Conservation (phyloP, 768 basidiomycete species). For the Podaxis sp. region DNA sequence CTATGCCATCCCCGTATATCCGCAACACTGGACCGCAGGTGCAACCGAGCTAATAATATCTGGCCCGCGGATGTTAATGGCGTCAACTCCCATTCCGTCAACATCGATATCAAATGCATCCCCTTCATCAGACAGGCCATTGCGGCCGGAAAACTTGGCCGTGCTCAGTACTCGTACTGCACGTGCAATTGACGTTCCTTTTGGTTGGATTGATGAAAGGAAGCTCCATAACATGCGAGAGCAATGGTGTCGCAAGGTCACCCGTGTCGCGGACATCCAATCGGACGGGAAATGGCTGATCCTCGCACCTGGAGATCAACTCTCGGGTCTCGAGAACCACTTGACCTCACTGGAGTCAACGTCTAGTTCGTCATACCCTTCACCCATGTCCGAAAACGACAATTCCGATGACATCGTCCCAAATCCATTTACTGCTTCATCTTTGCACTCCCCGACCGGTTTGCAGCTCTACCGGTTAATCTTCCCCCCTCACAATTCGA, state of each 20-base stretch:
- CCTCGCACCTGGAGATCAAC: conserved; percentile 57
- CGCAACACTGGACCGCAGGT: conserved; percentile 76
- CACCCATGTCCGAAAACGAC: conserved; percentile 21
- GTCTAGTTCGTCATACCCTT: conserved; percentile 19
- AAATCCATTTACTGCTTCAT: conserved; percentile 19
- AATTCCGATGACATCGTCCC: not conserved
- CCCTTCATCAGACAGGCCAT: conserved; percentile 23
- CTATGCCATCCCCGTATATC: conserved; percentile 77
- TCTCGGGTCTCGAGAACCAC: conserved; percentile 16
- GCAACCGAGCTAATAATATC: conserved; percentile 75
- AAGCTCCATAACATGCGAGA: conserved; percentile 63
- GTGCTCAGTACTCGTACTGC: conserved; percentile 61
- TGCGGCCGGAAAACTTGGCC: conserved; percentile 28
- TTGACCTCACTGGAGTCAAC: conserved; percentile 17
- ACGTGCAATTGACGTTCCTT: conserved; percentile 69
- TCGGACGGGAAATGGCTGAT: conserved; percentile 88
- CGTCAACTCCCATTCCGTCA: conserved; percentile 16
- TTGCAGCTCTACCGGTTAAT: conserved; percentile 76
- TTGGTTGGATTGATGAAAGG: conserved; percentile 67
- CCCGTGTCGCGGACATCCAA: conserved; percentile 66
- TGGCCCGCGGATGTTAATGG: conserved; percentile 17
- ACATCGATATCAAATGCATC: conserved; percentile 18
- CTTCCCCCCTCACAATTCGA: conserved; percentile 45
- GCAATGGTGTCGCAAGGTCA: conserved; percentile 78
- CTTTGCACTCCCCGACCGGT: conserved; percentile 40